Evolutionary conservation across 2,329 filamentous ascomycete species (phyloP), one percentile per base, ranked within the genome.

Genomic region (Colletotrichum eleusines): DNA sequence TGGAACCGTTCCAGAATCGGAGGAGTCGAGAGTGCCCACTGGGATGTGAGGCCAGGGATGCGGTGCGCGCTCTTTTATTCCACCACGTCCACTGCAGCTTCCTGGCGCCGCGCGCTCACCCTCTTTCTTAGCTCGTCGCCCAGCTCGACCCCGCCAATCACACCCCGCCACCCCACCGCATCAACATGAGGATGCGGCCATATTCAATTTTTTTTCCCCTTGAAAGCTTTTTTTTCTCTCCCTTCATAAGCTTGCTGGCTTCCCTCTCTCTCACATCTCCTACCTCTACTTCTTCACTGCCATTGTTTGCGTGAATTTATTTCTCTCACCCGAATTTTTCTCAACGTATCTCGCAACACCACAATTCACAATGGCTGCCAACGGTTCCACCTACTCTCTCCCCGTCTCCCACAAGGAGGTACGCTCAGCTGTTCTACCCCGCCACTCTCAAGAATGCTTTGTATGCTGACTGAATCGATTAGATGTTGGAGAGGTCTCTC

Each of bases 401-500:
- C 83, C 86, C 64, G 80, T 84, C 78, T 77, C 84, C 77, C 86
- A 88, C 84, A 87, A 87, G 81, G 83, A 87, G 80, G 86, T 87
- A 75, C 65, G 83, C 80, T 58, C 28, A 48, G 31, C 58, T 48
- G 23, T 38, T 33, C 48, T 58, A 35, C 66, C 57, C 35, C 72
- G 50, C 59, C 64, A 42, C 72, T 68, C 67, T 70, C 28, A 76
- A 78, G 28, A 31, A 50, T 51, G 44, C 42, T 12, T 40, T 83
- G 77, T 46, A 83, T 71, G 69, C 75, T 81, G 74, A 79, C 77
- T 76, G 73, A 75, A 75, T 59, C 38, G 73, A 50, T 31, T 68
- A 97, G 94, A 91, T 98, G 90, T 94, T 99, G 87, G 93, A 98
- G 90, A 96, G 94, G 87, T 92, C 94, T 82, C 90, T 99, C 78